Base-by-base conservation (phyloP, 495 filamentous ascomycete species). In the Daldinia childiae region DNA sequence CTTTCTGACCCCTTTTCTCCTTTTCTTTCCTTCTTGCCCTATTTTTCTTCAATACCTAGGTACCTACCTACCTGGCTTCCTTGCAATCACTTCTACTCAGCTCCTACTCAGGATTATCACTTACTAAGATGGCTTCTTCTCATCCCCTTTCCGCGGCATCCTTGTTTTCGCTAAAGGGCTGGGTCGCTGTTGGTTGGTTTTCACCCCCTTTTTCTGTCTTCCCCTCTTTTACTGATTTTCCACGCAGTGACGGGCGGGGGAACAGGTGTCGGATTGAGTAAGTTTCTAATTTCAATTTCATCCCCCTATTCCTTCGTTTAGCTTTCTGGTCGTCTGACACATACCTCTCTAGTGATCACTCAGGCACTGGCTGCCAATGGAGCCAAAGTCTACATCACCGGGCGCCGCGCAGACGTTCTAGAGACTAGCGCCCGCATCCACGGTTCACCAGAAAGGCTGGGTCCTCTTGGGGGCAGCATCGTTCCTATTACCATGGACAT, bases 381-480 rank as follows among this genome's bases (percentile, higher is more conserved):
- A 41, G 92, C 92, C 17, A 93, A 88, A 41, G 92, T 94, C 32
- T 94, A 94, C 79, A 93, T 95, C 66, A 91, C 90, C 7, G 93
- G 91, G 4, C 90, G 92, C 48, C 90, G 90, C 74, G 83, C 62
- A 56, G 83, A 88, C 11, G 79, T 86, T 1, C 83, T 90, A 0
- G 78, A 87, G 52, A 80, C 79, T 17, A 83, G 84, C 15, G 80
- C 86, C 0, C 77, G 76, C 12, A 72, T 73, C 12, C 80, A 84
- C 68, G 79, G 79, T 57, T 72, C 74, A 29, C 64, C 73, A 34
- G 78, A 79, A 59, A 78, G 70, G 39, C 71, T 79, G 9, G 77
- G 78, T 3, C 39, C 43, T 6, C 43, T 41, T 1, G 75, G 73
- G 1, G 80, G 81, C 32, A 76, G 77, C 62, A 83, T 83, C 55